Evolutionary conservation across 2,329 filamentous ascomycete genomes (phyloP).

Genomic region (Stagonosporopsis tanaceti): DNA sequence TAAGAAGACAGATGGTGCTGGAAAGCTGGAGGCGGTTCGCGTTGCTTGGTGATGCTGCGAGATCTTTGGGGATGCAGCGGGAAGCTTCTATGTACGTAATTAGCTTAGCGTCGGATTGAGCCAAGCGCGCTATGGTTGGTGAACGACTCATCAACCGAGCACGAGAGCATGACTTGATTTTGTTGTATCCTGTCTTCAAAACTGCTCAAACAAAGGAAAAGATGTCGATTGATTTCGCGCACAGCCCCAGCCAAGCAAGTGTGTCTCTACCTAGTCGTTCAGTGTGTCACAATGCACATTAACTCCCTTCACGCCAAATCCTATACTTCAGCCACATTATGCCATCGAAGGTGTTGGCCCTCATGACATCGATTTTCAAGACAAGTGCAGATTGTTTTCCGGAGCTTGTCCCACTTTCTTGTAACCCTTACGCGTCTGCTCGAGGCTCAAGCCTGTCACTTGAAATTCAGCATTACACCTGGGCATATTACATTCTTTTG

Average conservation of each 20-base stretch:
- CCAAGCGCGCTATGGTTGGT: background rate
- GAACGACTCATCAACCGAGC: background rate
- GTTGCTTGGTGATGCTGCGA: conserved; percentile 37
- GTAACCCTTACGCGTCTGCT: background rate
- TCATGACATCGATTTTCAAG: too few species aligned
- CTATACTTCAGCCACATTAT: background rate
- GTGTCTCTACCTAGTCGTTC: background rate
- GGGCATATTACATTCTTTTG: too few species aligned
- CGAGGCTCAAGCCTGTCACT: background rate
- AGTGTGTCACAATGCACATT: background rate
- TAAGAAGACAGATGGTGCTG: conserved; percentile 37
- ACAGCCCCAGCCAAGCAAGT: background rate
- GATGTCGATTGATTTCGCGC: background rate
- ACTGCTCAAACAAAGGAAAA: too few species aligned
- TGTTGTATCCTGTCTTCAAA: too few species aligned
- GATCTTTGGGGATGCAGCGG: conserved; percentile 31
- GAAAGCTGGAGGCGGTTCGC: conserved; percentile 34
- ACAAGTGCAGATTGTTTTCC: background rate
- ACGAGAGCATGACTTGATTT: background rate
- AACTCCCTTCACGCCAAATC: background rate
- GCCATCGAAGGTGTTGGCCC: too few species aligned
- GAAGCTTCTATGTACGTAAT: conserved; percentile 26
- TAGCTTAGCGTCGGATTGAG: background rate
- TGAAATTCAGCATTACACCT: too few species aligned
- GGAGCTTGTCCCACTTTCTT: background rate